Evolutionary conservation across 2,329 filamentous ascomycete genomes (phyloP), one percentile per base, ranked within the genome.

Genomic region (Triangularia verruculosa): DNA sequence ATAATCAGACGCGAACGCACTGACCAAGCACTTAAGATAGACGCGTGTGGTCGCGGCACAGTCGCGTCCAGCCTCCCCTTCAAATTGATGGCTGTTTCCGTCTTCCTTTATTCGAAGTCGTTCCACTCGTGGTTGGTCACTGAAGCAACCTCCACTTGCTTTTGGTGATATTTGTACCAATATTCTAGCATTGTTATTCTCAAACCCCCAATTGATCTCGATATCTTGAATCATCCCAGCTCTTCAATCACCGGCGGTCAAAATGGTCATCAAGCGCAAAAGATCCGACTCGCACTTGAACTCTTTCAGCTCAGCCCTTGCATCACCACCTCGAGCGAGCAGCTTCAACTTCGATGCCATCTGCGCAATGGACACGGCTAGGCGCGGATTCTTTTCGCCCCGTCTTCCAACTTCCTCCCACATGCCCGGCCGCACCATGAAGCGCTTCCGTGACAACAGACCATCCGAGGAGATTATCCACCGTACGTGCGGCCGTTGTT

Each of bases 221-320:
- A 28, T 13, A 25, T 17, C 27, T 12, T 32, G 4, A 11, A 53
- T 53, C 53, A 8, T n/a, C 3, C 12, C 17, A 51, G 3, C n/a
- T 13, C 24, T 47, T 20, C 20, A 53, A 28, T 51, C 17, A 17
- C 17, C 28, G 7, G 25, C 15, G 22, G 8, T 52, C 51, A 64
- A 58, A 20, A 86, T 85, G 83, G 73, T 80, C 25, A 76, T 86
- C 71, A 89, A 89, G 73, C 85, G 86, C 75, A 89, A 89, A 78
- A 82, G 85, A 52, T 88, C 86, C 69, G 79, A 82, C 61, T 84
- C 83, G 22, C 84, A 86, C 72, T 77, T 86, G 64, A 28, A n/a
- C 13, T 82, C 80, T 57, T 76, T 78, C 34, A 78, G 78, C 34
- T 80, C 78, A 58, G 75, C 82, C 9, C 77, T 80, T 52, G 77